phyloP scores from a whole-genome alignment of 1,284 basidiomycete genomes.

The Cutaneotrichosporon sp. region DNA sequence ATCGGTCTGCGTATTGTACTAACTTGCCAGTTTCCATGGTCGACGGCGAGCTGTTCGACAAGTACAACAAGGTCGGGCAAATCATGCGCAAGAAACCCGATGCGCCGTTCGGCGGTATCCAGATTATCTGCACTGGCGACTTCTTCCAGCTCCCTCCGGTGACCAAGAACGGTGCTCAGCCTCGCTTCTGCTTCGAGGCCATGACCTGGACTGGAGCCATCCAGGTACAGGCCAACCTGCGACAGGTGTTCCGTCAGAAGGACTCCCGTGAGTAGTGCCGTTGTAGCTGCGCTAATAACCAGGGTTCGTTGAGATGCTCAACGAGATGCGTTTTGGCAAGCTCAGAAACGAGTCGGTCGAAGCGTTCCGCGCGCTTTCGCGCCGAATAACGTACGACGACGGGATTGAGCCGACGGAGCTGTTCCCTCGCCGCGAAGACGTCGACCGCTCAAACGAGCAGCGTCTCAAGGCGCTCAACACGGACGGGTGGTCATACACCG shows the following conservation, averaged over 20 bases:
- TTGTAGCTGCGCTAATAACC: constrained; percentile 4
- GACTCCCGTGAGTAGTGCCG: constrained; percentile 49
- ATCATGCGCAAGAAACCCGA: constrained; percentile 55
- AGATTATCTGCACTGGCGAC: constrained; percentile 87
- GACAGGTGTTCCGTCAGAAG: constrained; percentile 73
- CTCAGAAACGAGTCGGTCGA: constrained; percentile 57
- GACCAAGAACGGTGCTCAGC: constrained; percentile 51
- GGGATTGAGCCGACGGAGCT: constrained; percentile 75
- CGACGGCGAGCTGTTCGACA: constrained; percentile 67
- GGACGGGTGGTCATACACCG: constrained; percentile 51
- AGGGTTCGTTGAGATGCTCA: constrained; percentile 85
- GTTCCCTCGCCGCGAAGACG: constrained; percentile 82
- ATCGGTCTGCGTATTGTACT: neutral
- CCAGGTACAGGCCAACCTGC: constrained; percentile 72
- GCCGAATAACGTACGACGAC: constrained; percentile 57
- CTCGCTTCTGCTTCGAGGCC: constrained; percentile 83
- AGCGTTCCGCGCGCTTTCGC: constrained; percentile 59
- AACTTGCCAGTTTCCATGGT: constrained; percentile 82
- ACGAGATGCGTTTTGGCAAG: constrained; percentile 80
- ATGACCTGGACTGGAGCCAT: constrained; percentile 74
- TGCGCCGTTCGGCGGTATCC: constrained; percentile 89
- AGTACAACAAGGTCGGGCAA: constrained; percentile 46
- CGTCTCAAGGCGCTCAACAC: constrained; percentile 55
- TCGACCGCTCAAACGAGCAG: constrained; percentile 62
- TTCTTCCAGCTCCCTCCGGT: constrained; percentile 98